phyloP scores from a whole-genome alignment of 2,329 filamentous ascomycete genomes.

The Volutella citrinella region DNA sequence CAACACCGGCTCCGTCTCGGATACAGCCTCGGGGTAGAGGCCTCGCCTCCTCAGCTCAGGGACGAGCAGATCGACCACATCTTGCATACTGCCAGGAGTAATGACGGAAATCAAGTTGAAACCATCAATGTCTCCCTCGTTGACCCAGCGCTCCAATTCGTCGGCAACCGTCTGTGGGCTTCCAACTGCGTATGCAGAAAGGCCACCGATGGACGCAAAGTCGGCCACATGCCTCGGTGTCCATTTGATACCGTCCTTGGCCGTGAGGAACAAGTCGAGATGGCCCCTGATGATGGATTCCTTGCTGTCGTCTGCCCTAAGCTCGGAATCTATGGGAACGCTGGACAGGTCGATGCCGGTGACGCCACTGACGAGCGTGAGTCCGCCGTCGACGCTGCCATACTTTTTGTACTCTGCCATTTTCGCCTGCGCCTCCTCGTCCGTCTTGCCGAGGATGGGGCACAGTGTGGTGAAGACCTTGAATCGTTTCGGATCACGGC shows the following conservation, averaged over 20 bases:
- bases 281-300: no score
- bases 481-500: constrained; percentile 1
- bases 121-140: constrained; percentile 7
- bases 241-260: no score
- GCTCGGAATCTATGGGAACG: background rate
- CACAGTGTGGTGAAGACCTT: constrained; percentile 2
- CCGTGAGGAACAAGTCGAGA: no score
- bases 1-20: no score
- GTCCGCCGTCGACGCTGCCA: constrained; percentile 1
- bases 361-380: constrained; percentile 1
- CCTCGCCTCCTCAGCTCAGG: no score
- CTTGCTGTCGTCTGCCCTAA: no score
- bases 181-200: constrained; percentile 1
- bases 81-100: constrained; percentile 4
- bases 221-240: no score
- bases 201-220: background rate
- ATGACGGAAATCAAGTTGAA: constrained; percentile 34
- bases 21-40: no score
- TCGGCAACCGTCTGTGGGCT: constrained; percentile 4
- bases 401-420: constrained; percentile 1
- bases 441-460: background rate
- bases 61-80: constrained; percentile 12
- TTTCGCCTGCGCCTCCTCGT: constrained; percentile 8
- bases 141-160: constrained; percentile 6
- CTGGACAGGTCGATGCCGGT: constrained; percentile 1